Conservation (phyloP, 352 stramenopile species). For the Phytophthora capsici region DNA sequence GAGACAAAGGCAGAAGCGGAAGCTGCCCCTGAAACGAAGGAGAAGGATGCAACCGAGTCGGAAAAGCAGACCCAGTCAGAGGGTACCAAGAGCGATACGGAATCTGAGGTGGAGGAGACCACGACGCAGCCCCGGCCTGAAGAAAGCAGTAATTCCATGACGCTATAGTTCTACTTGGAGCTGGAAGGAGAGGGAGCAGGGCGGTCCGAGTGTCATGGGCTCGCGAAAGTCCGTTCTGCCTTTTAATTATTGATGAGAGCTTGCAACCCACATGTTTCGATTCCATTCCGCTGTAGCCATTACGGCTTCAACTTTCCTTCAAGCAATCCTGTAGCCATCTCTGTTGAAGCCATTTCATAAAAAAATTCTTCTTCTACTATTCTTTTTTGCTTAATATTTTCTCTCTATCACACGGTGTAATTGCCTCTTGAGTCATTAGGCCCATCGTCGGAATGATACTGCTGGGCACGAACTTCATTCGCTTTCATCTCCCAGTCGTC, state of each 20-base stretch:
- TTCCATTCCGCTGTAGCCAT: conserved; percentile 25
- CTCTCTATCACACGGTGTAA: background rate
- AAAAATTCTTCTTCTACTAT: too few species aligned
- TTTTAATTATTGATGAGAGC: conserved; percentile 46
- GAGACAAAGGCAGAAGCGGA: conserved; percentile 5
- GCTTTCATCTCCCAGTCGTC: conserved; percentile 18
- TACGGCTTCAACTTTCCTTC: conserved; percentile 1
- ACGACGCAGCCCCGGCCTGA: conserved; percentile 29
- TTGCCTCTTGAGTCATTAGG: conserved; percentile 5
- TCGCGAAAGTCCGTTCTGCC: background rate
- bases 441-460: conserved; percentile 12
- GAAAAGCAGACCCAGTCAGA: conserved; percentile 8
- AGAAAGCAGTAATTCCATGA: conserved; percentile 29
- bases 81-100: conserved; percentile 43
- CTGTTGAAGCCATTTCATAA: background rate
- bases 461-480: conserved; percentile 21
- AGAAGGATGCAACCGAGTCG: background rate
- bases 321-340: conserved; percentile 5
- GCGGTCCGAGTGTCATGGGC: background rate
- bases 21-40: background rate
- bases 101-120: conserved; percentile 24
- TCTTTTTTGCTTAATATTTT: background rate
- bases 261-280: conserved; percentile 19
- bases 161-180: conserved; percentile 6
- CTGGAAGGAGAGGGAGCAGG: conserved; percentile 11